These are phyloP conservation scores for Colletotrichum sp. DNA, from an alignment of 2,329 filamentous ascomycete species.

Conservation along the genomic window DNA sequence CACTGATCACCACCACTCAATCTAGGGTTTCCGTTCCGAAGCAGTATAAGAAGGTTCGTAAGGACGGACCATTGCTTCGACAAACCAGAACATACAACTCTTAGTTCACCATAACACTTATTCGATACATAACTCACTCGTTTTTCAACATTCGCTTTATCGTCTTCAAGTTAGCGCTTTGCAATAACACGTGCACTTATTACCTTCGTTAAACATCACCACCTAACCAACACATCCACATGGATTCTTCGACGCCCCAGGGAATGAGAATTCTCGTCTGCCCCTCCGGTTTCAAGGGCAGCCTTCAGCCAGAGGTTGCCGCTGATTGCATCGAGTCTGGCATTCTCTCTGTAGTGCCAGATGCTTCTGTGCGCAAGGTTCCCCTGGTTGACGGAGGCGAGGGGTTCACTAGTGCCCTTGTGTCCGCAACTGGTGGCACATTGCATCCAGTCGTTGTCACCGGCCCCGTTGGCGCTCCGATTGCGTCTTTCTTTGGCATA, in stretches of 20 bases:
- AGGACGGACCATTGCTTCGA: neutral
- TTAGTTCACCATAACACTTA: neutral
- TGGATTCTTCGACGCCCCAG: constrained; percentile 22
- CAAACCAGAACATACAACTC: neutral
- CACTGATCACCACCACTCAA: neutral
- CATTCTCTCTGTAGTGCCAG: constrained; percentile 47
- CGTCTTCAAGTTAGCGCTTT: neutral
- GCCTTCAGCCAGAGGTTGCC: constrained; percentile 51
- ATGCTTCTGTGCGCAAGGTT: constrained; percentile 48
- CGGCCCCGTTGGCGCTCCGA: constrained; percentile 46
- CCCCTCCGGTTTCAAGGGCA: constrained; percentile 61
- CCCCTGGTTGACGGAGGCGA: constrained; percentile 60
- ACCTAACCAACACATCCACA: neutral
- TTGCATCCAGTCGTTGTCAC: constrained; percentile 42
- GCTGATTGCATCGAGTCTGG: constrained; percentile 56
- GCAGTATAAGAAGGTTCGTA: neutral
- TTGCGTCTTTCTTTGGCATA: constrained; percentile 53
- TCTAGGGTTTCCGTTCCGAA: neutral
- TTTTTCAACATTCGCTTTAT: neutral
- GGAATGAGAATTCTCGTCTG: constrained; percentile 47
- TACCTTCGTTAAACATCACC: neutral
- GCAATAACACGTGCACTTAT: neutral
- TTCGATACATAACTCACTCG: neutral
- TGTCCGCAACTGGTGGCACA: constrained; percentile 45
- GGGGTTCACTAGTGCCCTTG: constrained; percentile 53